Evolutionary conservation across 257 asterid species (phyloP).

Genomic region (Apocynum venetum): DNA sequence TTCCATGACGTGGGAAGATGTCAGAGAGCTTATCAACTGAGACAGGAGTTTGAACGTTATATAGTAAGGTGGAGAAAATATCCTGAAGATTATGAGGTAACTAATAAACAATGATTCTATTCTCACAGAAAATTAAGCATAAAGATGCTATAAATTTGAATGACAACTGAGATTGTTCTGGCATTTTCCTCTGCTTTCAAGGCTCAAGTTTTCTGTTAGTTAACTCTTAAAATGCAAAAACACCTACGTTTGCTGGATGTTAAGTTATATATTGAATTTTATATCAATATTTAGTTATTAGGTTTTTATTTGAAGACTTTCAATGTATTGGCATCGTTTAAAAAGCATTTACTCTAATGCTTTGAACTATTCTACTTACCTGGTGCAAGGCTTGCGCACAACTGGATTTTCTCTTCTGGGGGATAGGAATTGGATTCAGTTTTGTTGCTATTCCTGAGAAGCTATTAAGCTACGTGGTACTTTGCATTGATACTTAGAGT

Average conservation of each 20-base stretch:
- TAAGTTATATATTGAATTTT: not conserved
- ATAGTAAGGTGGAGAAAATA: slow-evolving; percentile 57
- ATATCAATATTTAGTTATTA: not conserved
- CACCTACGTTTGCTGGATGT: not conserved
- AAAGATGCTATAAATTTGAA: not conserved
- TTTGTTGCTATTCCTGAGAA: not conserved
- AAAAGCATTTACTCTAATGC: not conserved
- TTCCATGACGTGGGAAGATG: slow-evolving; percentile 79
- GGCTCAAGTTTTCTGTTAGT: not conserved
- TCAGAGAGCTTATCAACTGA: slow-evolving; percentile 67
- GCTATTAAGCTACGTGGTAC: not conserved
- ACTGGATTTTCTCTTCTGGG: not conserved
- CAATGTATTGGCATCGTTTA: not conserved
- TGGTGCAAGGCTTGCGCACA: not conserved
- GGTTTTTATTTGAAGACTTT: not conserved
- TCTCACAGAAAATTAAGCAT: slow-evolving; percentile 1
- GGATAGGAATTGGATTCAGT: not conserved
- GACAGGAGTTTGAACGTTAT: slow-evolving; percentile 51
- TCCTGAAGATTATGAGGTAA: slow-evolving; percentile 69
- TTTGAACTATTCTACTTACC: not conserved
- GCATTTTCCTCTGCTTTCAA: not conserved
- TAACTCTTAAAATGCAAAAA: not conserved
- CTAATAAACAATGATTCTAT: not conserved
- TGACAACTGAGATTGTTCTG: not conserved
- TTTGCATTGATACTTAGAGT: not conserved